Evolutionary conservation across 108 stramenopile species (phyloP).

Genomic region (Stephanodiscus triporus): DNA sequence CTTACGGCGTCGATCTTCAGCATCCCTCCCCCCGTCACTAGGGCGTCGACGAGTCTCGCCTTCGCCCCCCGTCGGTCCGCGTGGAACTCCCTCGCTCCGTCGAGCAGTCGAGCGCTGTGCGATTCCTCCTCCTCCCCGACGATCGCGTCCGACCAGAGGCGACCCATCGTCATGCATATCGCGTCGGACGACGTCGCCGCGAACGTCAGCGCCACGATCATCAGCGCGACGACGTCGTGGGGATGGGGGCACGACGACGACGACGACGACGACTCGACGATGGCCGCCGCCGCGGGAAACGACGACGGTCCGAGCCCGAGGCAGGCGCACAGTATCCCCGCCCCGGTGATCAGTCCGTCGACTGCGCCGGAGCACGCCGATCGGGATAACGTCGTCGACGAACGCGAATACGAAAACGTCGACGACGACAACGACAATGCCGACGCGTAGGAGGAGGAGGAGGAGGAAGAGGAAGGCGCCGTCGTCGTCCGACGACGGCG

Average conservation of each 20-base stretch:
- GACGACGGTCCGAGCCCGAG: slow-evolving; percentile 54
- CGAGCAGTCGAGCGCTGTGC: too few species aligned
- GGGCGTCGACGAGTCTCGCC: slow-evolving; percentile 68
- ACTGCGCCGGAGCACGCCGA: slow-evolving; percentile 75
- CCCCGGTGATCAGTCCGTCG: slow-evolving; percentile 79
- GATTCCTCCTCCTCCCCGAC: too few species aligned
- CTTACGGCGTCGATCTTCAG: slow-evolving; percentile 89
- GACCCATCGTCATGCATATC: slow-evolving; percentile 80
- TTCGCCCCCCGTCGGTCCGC: slow-evolving; percentile 58
- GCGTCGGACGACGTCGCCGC: slow-evolving; percentile 72
- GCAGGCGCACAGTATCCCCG: slow-evolving; percentile 67
- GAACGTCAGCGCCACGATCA: slow-evolving; percentile 57
- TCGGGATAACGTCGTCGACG: slow-evolving; percentile 33
- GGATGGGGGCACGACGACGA: neutral
- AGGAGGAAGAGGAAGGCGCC: neutral
- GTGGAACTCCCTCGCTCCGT: slow-evolving; percentile 50
- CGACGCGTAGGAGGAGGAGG: too few species aligned
- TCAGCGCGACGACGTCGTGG: slow-evolving; percentile 23
- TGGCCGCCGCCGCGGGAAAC: neutral
- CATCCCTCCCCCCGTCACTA: slow-evolving; percentile 64
- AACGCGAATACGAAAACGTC: neutral
- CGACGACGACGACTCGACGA: too few species aligned
- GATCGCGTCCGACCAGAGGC: slow-evolving; percentile 73
- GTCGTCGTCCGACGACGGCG: too few species aligned
- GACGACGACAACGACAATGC: neutral